Base-by-base conservation (phyloP, 139 green algal species). In the Micractinium sp. region DNA sequence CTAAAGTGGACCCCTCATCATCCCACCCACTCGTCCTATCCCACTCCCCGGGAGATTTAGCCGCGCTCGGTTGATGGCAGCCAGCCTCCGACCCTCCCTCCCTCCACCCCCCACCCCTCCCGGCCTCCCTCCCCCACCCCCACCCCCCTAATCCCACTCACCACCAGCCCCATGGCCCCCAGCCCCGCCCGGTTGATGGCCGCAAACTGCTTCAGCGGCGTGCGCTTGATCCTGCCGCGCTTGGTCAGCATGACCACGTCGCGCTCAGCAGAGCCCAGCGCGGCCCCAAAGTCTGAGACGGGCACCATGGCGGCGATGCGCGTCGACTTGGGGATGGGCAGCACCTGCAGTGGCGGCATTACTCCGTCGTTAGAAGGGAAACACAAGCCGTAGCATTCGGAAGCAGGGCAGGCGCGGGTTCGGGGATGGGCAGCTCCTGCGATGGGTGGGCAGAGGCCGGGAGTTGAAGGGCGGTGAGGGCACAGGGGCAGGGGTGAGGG, bases 161-260 rank as follows among this genome's bases (percentile, higher is more conserved):
- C 36, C 31, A 16, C 9, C 22, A 31, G 12, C n/a, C 88, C 88
- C 66, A 96, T 94, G 82, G 93, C 95, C 18, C 89, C 85, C 4
- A 95, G 74, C 14, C 93, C 89, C 16, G 36, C 79, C 1, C 85
- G 61, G 38, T 79, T 84, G 33, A 95, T 88, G 15, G 79, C 87
- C 3, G 66, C 56, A 69, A 97, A 96, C 33, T 90, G 78, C 7
- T 75, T 77, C 35, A 98, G 89, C 31, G 90, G 31, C 3, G 90
- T 94, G 53, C 92, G 91, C 93, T 98, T 98, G 85, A 98, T 94
- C 56, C 88, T 53, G 73, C 95, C 96, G 0, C 83, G 56, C 29
- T 56, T 31, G 16, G 95, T 97, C 35, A 95, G 90, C 90, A 98
- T 91, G 23, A 97, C 87, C 53, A 98, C 66, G 84, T 87, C 83